A percentile compares a stretch with the other conserved stretches of the same genome.
These are phyloP conservation scores for Phytopythium cucurbitacearum DNA, from an alignment of 352 stramenopile species.

Conservation along the genomic window DNA sequence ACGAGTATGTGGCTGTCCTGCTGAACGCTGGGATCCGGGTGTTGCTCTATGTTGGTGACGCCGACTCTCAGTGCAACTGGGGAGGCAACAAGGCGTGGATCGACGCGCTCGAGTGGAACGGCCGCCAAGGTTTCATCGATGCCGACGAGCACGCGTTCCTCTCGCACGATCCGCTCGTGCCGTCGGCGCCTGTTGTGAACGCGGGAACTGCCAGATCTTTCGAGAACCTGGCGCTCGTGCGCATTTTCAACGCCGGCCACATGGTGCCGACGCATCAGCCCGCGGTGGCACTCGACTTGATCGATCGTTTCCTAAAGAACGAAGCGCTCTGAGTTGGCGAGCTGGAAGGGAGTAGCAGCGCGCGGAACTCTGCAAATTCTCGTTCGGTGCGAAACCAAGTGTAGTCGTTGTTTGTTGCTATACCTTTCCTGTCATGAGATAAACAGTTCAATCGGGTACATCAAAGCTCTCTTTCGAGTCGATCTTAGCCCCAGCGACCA, in stretches of 20 bases:
- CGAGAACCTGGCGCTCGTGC: slow-evolving; percentile 38
- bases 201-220: slow-evolving; percentile 28
- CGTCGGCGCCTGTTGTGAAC: slow-evolving; percentile 6
- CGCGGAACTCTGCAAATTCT: too few species aligned
- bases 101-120: slow-evolving; percentile 86
- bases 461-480: neutral
- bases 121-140: slow-evolving; percentile 72
- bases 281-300: slow-evolving; percentile 36
- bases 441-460: too few species aligned
- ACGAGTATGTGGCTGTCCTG: slow-evolving; percentile 73
- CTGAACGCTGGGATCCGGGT: slow-evolving; percentile 62
- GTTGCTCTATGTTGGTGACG: slow-evolving; percentile 94
- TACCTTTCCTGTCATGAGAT: too few species aligned
- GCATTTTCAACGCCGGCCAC: slow-evolving; percentile 50
- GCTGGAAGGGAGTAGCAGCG: too few species aligned
- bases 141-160: slow-evolving; percentile 20
- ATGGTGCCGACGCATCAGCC: slow-evolving; percentile 55
- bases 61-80: slow-evolving; percentile 96
- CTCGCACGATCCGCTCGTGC: slow-evolving; percentile 13
- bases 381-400: too few species aligned
- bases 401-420: too few species aligned
- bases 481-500: neutral
- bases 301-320: slow-evolving; percentile 56
- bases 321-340: too few species aligned
- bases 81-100: slow-evolving; percentile 94